Base-by-base conservation (phyloP, 2,329 filamentous ascomycete species). In the Pseudogymnoascus sp. region DNA sequence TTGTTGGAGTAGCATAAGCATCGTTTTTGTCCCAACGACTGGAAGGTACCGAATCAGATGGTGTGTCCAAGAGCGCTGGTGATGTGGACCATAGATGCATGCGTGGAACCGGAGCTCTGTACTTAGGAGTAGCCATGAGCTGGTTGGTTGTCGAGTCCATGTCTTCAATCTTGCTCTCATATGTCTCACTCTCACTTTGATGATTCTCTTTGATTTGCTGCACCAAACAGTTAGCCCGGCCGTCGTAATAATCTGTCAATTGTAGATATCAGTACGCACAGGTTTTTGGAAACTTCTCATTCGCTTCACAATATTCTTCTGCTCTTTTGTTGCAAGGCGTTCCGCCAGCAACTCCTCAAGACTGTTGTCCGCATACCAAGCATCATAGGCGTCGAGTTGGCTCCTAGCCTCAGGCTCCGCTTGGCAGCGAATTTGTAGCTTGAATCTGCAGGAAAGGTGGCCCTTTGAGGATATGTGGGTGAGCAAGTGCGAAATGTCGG, bases 391-490 rank as follows among this genome's bases (percentile, higher is more conserved):
- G 36, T 85, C 80, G 49, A 96, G 79, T 33, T 83, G 74, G 9
- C 81, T 73, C 23, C 82, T 80, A n/a, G 88, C 85, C n/a, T 77
- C 77, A n/a, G 80, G 74, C 64, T 95, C 89, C 52, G 83, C 80
- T 61, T 85, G 82, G 62, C 87, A 84, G 63, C 84, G 84, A 67
- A 96, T 84, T 69, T 91, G 87, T 60, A 91, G 82, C 70, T 91
- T 91, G 77, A 92, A 95, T 70, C 90, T 86, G 72, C 91, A 84
- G 64, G 91, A 87, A 35, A 97, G 79, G 73, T 97, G 93, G n/a
- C 89, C 89, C 73, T 97, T 97, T 66, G 92, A 97, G 64, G 89
- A 86, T 65, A 97, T 85, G 72, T 97, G 93, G 11, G 93, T 97
- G 71, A 97, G 84, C 38, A 97, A 80, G 74, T 97, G 93, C 35